phyloP scores from a whole-genome alignment of 23 red algal species.

The Gracilaria caudata region DNA sequence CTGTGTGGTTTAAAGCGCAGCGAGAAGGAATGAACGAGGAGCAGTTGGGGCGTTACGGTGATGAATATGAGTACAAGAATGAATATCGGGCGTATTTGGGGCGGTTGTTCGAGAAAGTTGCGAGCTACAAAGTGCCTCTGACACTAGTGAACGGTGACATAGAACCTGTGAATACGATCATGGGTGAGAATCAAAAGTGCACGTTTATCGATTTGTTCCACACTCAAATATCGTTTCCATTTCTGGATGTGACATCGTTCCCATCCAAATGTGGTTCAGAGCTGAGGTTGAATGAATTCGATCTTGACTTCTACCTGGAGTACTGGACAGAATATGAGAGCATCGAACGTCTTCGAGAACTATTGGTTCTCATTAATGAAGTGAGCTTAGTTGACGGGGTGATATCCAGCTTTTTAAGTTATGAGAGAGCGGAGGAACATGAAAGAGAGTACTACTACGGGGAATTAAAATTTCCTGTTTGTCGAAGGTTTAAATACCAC shows the following conservation, averaged over 20 bases:
- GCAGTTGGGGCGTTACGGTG: neutral
- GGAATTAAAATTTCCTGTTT: neutral
- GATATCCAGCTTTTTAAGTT: neutral
- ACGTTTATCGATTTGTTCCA: neutral
- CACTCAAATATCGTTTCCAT: conserved; percentile 18
- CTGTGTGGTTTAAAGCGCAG: neutral
- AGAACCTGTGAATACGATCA: neutral
- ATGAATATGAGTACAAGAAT: conserved; percentile 11
- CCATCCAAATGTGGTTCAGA: neutral
- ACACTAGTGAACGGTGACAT: conserved; percentile 1
- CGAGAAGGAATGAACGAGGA: conserved; percentile 13
- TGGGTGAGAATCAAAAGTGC: neutral
- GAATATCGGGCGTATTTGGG: neutral
- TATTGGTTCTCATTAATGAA: neutral
- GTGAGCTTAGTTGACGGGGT: neutral
- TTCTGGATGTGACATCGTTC: neutral
- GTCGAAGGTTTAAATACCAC: neutral
- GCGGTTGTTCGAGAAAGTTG: conserved; percentile 3
- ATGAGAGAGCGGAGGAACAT: neutral
- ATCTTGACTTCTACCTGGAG: neutral
- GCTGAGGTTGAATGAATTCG: neutral
- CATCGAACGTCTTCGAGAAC: neutral
- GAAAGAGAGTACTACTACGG: neutral
- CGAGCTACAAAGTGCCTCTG: neutral
- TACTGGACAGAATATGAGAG: conserved; percentile 11